Evolutionary conservation across 192 early-diverging fungal species (phyloP).

Genomic region (Chytriomyces sp.): DNA sequence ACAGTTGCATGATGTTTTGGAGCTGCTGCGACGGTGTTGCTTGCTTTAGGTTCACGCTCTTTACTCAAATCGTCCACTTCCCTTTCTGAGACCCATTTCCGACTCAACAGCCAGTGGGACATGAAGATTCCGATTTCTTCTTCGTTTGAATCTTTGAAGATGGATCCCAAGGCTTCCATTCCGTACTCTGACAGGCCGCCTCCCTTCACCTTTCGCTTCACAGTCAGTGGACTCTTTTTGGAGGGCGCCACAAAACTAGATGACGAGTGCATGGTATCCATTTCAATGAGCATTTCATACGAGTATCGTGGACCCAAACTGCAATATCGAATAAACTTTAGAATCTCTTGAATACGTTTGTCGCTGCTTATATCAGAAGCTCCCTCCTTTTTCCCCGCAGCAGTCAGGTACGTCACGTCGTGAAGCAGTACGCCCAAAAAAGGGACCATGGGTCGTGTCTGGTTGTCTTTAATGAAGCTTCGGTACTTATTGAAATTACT

Average conservation of each 20-base stretch:
- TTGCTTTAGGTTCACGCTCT: constrained; percentile 56
- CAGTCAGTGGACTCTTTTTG: background rate
- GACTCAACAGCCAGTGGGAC: constrained; percentile 69
- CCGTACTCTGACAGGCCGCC: constrained; percentile 29
- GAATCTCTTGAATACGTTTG: constrained; percentile 58
- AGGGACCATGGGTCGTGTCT: constrained; percentile 63
- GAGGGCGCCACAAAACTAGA: background rate
- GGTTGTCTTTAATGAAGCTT: constrained; percentile 53
- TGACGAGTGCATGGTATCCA: constrained; percentile 4
- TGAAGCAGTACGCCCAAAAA: constrained; percentile 77
- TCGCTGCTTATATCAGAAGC: constrained; percentile 41
- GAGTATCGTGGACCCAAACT: constrained; percentile 64
- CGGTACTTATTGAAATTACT: constrained; percentile 76
- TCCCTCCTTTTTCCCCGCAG: constrained; percentile 61
- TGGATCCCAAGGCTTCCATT: constrained; percentile 3
- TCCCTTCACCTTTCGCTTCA: constrained; percentile 19
- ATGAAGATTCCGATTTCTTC: constrained; percentile 64
- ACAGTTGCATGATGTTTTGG: background rate
- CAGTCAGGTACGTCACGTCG: constrained; percentile 75
- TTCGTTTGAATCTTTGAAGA: constrained; percentile 55
- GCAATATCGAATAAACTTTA: constrained; percentile 57
- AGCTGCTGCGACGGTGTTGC: background rate
- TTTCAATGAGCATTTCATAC: constrained; percentile 50
- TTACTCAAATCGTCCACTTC: constrained; percentile 74
- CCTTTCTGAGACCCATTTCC: constrained; percentile 73